A percentile compares a stretch with the other conserved stretches of the same genome.
Evolutionary conservation across 78 protist species (phyloP).

Genomic region (Neovahlkampfia damariscottae): DNA sequence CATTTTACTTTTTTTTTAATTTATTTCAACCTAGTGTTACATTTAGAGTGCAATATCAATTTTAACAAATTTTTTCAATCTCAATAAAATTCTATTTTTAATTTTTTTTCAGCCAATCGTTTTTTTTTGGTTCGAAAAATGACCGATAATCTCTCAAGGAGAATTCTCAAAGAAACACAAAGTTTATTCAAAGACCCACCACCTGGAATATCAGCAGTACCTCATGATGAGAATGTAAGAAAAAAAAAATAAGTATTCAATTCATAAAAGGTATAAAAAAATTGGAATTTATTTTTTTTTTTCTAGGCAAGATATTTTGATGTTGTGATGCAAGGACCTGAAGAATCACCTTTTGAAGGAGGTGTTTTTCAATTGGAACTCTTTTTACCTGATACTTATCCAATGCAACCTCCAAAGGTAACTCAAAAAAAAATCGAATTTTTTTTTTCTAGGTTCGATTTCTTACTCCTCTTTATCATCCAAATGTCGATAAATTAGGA

Average conservation of each 20-base stretch:
- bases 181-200: conserved; percentile 27
- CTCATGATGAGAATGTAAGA: conserved; percentile 70
- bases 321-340: conserved; percentile 75
- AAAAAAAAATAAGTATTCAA: not conserved
- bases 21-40: no score
- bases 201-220: conserved; percentile 79
- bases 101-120: no score
- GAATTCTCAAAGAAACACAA: conserved; percentile 30
- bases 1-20: no score
- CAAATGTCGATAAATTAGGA: conserved; percentile 92
- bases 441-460: conserved; percentile 14
- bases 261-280: not conserved
- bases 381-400: conserved; percentile 89
- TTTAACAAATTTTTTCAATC: no score
- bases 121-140: no score
- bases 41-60: no score
- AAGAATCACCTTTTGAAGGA: conserved; percentile 72
- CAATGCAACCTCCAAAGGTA: conserved; percentile 90
- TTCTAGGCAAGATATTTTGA: conserved; percentile 77
- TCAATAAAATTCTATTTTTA: no score
- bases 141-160: not conserved
- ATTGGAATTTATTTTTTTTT: not conserved
- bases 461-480: conserved; percentile 88
- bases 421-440: conserved; percentile 43
- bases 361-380: conserved; percentile 87